Percentiles rank a stretch among this genome's conserved stretches.
Conservation (phyloP, 139 green algal genomes). For the Tetratostichococcus sp. region DNA sequence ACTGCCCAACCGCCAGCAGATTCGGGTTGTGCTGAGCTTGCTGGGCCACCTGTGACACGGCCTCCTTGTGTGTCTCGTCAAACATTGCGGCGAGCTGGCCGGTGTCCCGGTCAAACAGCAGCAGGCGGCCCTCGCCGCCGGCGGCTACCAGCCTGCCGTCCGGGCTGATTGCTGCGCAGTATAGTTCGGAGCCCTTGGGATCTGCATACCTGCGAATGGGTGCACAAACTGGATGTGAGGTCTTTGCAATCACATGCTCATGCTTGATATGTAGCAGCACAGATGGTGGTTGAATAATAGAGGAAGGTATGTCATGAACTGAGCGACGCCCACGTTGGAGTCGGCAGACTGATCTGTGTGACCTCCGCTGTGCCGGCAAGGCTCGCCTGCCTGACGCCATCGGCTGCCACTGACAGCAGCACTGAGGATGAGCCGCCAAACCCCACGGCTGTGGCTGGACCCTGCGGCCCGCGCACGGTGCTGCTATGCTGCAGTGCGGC, state of each 20-base stretch:
- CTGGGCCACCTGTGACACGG: slow-evolving; percentile 55
- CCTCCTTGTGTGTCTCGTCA: slow-evolving; percentile 73
- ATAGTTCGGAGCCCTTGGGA: neutral
- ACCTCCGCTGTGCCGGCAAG: no score
- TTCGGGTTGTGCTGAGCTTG: neutral
- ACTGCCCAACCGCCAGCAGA: neutral
- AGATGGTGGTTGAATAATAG: no score
- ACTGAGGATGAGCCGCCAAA: no score
- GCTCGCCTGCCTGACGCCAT: neutral
- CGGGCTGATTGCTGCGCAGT: slow-evolving; percentile 10
- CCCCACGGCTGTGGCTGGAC: neutral
- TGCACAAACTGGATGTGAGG: neutral
- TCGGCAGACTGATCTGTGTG: no score
- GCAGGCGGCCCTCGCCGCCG: slow-evolving; percentile 55
- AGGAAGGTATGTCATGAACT: no score
- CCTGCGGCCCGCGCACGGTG: no score
- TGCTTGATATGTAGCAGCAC: no score
- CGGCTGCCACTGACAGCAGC: neutral
- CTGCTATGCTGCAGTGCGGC: neutral
- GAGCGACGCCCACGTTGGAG: no score
- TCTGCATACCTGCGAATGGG: neutral
- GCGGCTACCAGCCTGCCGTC: slow-evolving; percentile 50
- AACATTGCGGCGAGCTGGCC: slow-evolving; percentile 36
- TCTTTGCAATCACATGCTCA: neutral
- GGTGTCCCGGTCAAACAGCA: slow-evolving; percentile 72